Percentiles rank a stretch among this genome's conserved stretches.
phyloP scores from a whole-genome alignment of 1,139 yeast species.

The Scheffersomyces cryptocercus region DNA sequence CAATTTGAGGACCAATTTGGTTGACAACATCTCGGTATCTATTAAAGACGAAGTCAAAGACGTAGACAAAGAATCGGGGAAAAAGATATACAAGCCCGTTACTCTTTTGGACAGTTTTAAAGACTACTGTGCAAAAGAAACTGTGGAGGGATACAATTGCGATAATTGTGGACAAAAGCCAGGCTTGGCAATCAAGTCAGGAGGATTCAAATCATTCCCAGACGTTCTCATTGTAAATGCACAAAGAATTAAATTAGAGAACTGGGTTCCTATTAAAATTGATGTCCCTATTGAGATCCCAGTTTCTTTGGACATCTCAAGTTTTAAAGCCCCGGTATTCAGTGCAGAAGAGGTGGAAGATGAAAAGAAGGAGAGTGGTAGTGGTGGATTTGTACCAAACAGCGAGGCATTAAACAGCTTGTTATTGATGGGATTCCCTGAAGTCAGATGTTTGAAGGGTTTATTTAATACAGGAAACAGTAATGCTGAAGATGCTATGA shows the following conservation, averaged over 20 bases:
- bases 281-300: constrained; percentile 72
- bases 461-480: constrained; percentile 70
- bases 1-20: constrained; percentile 53
- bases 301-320: constrained; percentile 35
- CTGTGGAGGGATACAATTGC: constrained; percentile 67
- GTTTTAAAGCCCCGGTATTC: constrained; percentile 31
- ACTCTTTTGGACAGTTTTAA: constrained; percentile 54
- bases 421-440: constrained; percentile 85
- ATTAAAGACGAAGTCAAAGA: constrained; percentile 42
- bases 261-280: constrained; percentile 88
- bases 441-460: constrained; percentile 64
- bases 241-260: constrained; percentile 76
- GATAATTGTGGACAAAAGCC: constrained; percentile 51
- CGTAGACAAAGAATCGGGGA: constrained; percentile 42
- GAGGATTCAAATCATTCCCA: constrained; percentile 66
- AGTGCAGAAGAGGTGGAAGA: constrained; percentile 40
- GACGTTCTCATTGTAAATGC: constrained; percentile 69
- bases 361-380: constrained; percentile 21
- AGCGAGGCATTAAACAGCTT: constrained; percentile 55
- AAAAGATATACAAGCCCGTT: constrained; percentile 50
- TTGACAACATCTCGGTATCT: constrained; percentile 71
- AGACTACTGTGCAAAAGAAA: constrained; percentile 50
- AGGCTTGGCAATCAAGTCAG: constrained; percentile 46
- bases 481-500: constrained; percentile 77
- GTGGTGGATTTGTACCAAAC: constrained; percentile 51